Percentiles rank a stretch among this genome's conserved stretches.
Conservation (phyloP, 129 eudicot species). For the Erigeron canadensis region DNA sequence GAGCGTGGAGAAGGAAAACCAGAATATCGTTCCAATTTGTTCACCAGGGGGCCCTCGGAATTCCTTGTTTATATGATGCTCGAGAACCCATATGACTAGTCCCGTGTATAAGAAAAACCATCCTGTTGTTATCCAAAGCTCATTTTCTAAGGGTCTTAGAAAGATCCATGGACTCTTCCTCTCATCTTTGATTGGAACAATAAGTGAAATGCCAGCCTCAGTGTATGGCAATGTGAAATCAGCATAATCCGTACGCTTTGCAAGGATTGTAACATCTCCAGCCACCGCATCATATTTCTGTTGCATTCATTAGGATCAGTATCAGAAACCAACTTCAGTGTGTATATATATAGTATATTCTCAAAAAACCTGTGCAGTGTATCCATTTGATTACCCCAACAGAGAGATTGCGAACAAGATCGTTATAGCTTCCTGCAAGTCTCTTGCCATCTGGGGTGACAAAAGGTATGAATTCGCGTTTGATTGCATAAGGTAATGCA, state of each 20-base stretch:
- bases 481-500: neutral
- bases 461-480: constrained; percentile 3
- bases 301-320: neutral
- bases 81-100: neutral
- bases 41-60: neutral
- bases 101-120: constrained; percentile 9
- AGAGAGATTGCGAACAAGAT: constrained; percentile 4
- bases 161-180: neutral
- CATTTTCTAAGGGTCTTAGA: neutral
- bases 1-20: constrained; percentile 14
- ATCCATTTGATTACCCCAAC: constrained; percentile 4
- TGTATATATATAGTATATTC: neutral
- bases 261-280: constrained; percentile 2
- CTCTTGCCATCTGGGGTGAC: constrained; percentile 3
- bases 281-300: constrained; percentile 14
- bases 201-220: neutral
- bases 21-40: constrained; percentile 6
- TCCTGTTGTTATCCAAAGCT: constrained; percentile 13
- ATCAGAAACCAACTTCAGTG: neutral
- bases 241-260: neutral
- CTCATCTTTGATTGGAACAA: constrained; percentile 9
- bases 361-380: neutral
- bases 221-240: constrained; percentile 8
- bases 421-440: constrained; percentile 8
- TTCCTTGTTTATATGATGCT: constrained; percentile 15